A percentile compares a stretch with the other conserved stretches of the same genome.
phyloP scores from a whole-genome alignment of 2,329 filamentous ascomycete species.

The Beauveria varroae region DNA sequence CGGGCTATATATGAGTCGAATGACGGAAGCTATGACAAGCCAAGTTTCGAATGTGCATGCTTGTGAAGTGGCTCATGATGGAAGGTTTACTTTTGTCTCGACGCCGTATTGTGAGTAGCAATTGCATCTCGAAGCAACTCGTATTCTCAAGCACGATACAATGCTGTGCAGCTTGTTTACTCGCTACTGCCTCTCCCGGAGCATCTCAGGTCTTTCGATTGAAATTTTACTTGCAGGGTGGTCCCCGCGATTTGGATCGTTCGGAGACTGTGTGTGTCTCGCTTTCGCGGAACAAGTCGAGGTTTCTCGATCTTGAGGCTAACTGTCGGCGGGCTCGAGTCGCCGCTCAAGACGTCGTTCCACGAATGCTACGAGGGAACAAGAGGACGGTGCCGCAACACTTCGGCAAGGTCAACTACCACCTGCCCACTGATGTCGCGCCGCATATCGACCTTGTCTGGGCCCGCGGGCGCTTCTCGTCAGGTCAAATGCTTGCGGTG shows the following conservation, averaged over 20 bases:
- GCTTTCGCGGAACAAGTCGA: conserved; percentile 37
- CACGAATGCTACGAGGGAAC: conserved; percentile 32
- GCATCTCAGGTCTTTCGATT: conserved; percentile 11
- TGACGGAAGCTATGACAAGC: not conserved
- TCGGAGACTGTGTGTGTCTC: conserved; percentile 38
- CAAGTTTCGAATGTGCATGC: not conserved
- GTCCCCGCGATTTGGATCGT: conserved; percentile 35
- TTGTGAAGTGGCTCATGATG: not conserved
- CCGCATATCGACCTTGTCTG: conserved; percentile 32
- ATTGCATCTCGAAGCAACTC: too few relatives aligned
- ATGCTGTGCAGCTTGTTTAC: too few relatives aligned
- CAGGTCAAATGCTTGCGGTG: not conserved
- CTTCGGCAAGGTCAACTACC: conserved; percentile 29
- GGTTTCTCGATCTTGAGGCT: conserved; percentile 30
- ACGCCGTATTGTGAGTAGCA: not conserved
- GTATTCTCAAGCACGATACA: too few relatives aligned
- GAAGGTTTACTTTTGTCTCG: not conserved
- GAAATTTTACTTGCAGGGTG: too few relatives aligned
- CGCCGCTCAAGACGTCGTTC: conserved; percentile 28
- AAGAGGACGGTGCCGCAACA: conserved; percentile 26
- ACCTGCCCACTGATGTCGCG: conserved; percentile 26
- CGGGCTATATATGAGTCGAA: not conserved
- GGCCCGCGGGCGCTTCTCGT: conserved; percentile 29
- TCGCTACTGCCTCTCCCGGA: too few relatives aligned
- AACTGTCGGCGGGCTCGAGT: conserved; percentile 28